A percentile compares a stretch with the other conserved stretches of the same genome.
These are phyloP conservation scores for Alternaria gaisen DNA, from an alignment of 2,329 filamentous ascomycete species.

Conservation along the genomic window DNA sequence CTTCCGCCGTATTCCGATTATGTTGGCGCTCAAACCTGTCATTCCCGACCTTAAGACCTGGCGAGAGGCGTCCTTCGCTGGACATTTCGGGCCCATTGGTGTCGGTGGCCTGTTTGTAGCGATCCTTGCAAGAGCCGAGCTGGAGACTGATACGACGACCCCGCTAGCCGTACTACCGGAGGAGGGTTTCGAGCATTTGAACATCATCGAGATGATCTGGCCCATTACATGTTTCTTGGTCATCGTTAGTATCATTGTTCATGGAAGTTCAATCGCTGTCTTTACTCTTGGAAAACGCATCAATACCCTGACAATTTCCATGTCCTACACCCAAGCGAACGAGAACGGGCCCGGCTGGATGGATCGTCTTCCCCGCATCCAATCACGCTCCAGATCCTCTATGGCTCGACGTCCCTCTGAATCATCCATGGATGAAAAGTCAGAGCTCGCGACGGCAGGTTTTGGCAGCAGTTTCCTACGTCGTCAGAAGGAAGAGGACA, in stretches of 20 bases:
- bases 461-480: conserved; percentile 80
- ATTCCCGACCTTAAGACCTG: conserved; percentile 98
- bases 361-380: conserved; percentile 83
- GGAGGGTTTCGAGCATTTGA: conserved; percentile 65
- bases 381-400: conserved; percentile 81
- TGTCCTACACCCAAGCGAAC: conserved; percentile 92
- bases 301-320: conserved; percentile 92
- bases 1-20: conserved; percentile 94
- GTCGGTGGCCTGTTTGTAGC: conserved; percentile 96
- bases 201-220: conserved; percentile 88
- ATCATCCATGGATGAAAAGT: conserved; percentile 65
- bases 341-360: conserved; percentile 95
- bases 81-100: conserved; percentile 96
- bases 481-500: conserved; percentile 79
- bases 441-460: conserved; percentile 70
- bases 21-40: conserved; percentile 87
- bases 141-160: conserved; percentile 79
- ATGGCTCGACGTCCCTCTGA: conserved; percentile 71
- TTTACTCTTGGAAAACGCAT: conserved; percentile 98
- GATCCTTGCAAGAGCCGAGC: conserved; percentile 89
- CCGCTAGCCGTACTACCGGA: conserved; percentile 71
- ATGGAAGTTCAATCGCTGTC: conserved; percentile 97
- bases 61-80: conserved; percentile 95
- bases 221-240: conserved; percentile 95
- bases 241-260: conserved; percentile 91